Evolutionary conservation across 139 green algal genomes (phyloP).

Genomic region (Tetradesmus obliquus): DNA sequence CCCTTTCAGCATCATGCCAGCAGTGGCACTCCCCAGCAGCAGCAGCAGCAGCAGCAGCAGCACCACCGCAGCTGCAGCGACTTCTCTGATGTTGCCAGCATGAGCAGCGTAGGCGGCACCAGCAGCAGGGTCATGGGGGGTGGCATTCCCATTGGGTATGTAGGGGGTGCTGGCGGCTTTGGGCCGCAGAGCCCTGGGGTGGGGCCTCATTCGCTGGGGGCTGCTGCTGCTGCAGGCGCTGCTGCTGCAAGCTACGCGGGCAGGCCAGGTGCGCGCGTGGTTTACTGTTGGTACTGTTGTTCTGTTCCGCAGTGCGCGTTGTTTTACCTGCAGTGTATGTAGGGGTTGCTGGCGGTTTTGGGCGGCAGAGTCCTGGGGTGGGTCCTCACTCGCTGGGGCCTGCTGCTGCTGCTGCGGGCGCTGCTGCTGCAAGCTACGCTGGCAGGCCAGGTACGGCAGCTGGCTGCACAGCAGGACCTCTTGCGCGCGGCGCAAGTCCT

Average conservation of each 20-base stretch:
- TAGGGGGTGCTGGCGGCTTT: constrained; percentile 8
- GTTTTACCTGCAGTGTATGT: not conserved
- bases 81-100: constrained; percentile 21
- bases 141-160: not conserved
- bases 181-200: not conserved
- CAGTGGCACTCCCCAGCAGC: constrained; percentile 5
- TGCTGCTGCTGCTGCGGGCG: not conserved
- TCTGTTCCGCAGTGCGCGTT: not conserved
- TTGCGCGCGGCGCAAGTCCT: too few species aligned
- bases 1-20: constrained; percentile 1
- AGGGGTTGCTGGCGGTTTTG: not conserved
- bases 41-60: constrained; percentile 23
- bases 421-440: not conserved
- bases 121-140: not conserved
- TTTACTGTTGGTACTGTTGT: too few species aligned
- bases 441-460: not conserved
- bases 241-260: too few species aligned
- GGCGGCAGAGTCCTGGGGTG: not conserved
- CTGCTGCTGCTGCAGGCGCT: not conserved
- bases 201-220: not conserved
- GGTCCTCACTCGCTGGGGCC: not conserved
- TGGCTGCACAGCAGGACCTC: too few species aligned
- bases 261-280: too few species aligned
- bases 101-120: constrained; percentile 8
- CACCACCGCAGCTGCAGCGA: not conserved